These are phyloP conservation scores for Penicillium occitanis DNA, from an alignment of 2,329 filamentous ascomycete species.

Conservation along the genomic window DNA sequence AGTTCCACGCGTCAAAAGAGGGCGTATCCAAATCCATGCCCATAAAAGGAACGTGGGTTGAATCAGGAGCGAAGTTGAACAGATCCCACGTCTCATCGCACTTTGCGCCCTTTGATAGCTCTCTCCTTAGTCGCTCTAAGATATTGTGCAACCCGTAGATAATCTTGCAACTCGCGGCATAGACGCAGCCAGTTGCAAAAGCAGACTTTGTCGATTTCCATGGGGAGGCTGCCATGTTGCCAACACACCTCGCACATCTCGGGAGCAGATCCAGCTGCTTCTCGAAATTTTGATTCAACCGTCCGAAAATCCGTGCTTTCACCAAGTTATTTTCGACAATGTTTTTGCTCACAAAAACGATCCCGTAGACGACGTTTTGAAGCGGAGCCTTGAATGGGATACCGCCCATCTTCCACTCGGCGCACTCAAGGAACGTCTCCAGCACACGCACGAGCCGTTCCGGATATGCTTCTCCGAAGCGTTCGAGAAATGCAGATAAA, in stretches of 20 bases:
- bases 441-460: background rate
- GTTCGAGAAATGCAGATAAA: background rate
- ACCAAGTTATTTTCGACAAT: background rate
- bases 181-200: background rate
- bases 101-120: background rate
- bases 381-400: background rate
- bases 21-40: background rate
- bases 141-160: background rate
- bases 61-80: background rate
- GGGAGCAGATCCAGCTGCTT: background rate
- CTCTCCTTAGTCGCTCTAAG: background rate
- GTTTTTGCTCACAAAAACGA: background rate
- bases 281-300: background rate
- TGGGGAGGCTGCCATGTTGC: background rate
- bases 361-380: background rate
- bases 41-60: background rate
- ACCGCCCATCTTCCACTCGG: background rate
- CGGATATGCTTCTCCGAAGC: background rate
- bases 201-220: background rate
- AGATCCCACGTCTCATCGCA: background rate
- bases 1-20: background rate
- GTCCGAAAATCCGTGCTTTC: background rate
- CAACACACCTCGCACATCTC: background rate
- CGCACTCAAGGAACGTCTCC: background rate
- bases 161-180: background rate